phyloP scores from a whole-genome alignment of 768 basidiomycete genomes.

The Termitomyces titanicus region DNA sequence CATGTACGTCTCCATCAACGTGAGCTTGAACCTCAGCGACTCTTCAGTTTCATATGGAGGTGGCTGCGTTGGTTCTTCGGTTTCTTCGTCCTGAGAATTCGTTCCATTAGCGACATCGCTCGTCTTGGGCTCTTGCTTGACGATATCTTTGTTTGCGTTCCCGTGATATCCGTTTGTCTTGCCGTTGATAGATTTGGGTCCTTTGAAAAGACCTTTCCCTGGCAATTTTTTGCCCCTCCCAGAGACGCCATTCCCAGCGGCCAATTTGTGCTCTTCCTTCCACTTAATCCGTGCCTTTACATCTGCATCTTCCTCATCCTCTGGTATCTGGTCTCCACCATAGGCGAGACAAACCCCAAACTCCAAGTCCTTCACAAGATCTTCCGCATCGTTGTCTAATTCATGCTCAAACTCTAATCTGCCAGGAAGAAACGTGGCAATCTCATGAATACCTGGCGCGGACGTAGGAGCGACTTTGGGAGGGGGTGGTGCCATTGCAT shows the following conservation, averaged over 20 bases:
- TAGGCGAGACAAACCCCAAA: slow-evolving; percentile 86
- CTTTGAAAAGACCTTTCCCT: slow-evolving; percentile 40
- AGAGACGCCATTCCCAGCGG: slow-evolving; percentile 21
- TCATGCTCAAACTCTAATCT: slow-evolving; percentile 99
- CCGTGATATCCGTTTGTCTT: slow-evolving; percentile 39
- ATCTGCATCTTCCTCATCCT: slow-evolving; percentile 76
- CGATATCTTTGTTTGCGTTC: slow-evolving; percentile 37
- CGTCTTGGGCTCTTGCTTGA: slow-evolving; percentile 35
- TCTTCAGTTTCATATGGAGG: slow-evolving; percentile 81
- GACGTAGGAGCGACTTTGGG: slow-evolving; percentile 83
- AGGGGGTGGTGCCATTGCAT: slow-evolving; percentile 47
- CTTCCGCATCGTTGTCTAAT: slow-evolving; percentile 94
- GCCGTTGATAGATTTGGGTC: slow-evolving; percentile 33
- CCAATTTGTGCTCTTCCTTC: slow-evolving; percentile 41
- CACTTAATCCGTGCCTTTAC: slow-evolving; percentile 55
- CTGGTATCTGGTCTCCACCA: slow-evolving; percentile 77
- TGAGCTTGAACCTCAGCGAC: slow-evolving; percentile 85
- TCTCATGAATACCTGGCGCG: slow-evolving; percentile 87
- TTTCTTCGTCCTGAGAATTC: slow-evolving; percentile 48
- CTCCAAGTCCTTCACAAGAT: slow-evolving; percentile 92
- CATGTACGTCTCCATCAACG: slow-evolving; percentile 86
- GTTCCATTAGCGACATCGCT: slow-evolving; percentile 47
- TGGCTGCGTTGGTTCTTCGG: slow-evolving; percentile 65
- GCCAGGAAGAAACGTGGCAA: slow-evolving; percentile 90
- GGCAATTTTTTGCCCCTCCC: slow-evolving; percentile 25